Evolutionary conservation across 2,329 filamentous ascomycete species (phyloP).

Genomic region (Fusarium algeriense): DNA sequence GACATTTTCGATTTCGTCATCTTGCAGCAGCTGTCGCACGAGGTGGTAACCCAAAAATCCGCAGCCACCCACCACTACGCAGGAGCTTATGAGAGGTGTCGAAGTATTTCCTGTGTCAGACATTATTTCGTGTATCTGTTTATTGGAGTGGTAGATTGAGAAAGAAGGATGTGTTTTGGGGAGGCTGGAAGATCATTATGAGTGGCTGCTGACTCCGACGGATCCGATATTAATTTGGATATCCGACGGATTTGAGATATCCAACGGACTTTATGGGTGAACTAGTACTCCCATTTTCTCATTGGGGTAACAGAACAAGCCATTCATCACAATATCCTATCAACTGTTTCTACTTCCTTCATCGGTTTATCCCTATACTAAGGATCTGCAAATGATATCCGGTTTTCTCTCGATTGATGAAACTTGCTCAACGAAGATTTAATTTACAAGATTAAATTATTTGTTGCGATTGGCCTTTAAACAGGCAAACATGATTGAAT

Average conservation of each 20-base stretch:
- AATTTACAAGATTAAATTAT: no score
- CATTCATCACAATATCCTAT: background rate
- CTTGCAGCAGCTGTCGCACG: constrained; percentile 45
- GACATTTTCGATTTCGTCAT: constrained; percentile 39
- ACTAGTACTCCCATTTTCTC: no score
- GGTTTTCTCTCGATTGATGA: background rate
- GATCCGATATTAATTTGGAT: background rate
- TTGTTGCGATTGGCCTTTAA: background rate
- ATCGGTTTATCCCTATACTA: no score
- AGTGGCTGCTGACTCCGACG: background rate
- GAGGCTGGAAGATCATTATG: background rate
- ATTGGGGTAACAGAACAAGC: background rate
- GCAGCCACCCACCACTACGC: constrained; percentile 49
- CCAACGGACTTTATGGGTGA: background rate
- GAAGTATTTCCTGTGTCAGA: background rate
- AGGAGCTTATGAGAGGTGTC: background rate
- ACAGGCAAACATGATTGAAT: background rate
- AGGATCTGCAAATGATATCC: background rate
- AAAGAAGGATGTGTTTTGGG: background rate
- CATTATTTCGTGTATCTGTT: background rate
- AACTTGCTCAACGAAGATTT: background rate
- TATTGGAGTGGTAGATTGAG: no score
- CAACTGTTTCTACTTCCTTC: no score
- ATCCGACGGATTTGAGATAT: background rate
- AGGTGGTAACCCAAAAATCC: constrained; percentile 52